These are phyloP conservation scores for Russula lepida DNA, from an alignment of 768 basidiomycete genomes.

Conservation along the genomic window DNA sequence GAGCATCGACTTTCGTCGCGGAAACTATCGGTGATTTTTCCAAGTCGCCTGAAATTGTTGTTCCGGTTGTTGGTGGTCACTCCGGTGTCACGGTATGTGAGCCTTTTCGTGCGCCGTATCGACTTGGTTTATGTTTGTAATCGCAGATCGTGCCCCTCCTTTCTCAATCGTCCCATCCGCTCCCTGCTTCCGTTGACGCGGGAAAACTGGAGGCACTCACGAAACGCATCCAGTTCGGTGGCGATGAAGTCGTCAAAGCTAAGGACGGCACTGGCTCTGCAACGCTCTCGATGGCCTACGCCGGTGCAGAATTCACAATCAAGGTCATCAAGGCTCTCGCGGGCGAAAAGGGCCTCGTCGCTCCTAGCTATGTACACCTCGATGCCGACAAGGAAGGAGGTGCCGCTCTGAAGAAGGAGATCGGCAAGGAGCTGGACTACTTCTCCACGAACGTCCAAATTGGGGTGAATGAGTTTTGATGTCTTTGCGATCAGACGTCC, in stretches of 20 bases:
- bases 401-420: conserved; percentile 66
- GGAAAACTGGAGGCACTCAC: conserved; percentile 51
- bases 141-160: conserved; percentile 83
- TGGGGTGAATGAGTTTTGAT: conserved; percentile 46
- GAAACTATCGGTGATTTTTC: conserved; percentile 61
- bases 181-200: conserved; percentile 48
- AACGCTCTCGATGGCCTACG: conserved; percentile 94
- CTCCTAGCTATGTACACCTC: conserved; percentile 79
- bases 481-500: not conserved
- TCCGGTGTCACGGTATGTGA: conserved; percentile 74
- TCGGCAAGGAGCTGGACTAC: conserved; percentile 70
- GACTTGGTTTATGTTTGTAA: not conserved
- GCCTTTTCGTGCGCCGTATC: not conserved
- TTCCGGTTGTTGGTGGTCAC: conserved; percentile 94
- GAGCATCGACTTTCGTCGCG: conserved; percentile 92
- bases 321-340: conserved; percentile 78
- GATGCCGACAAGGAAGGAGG: conserved; percentile 62
- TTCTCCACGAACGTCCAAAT: conserved; percentile 88
- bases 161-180: conserved; percentile 77
- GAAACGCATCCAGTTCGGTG: conserved; percentile 89
- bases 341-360: conserved; percentile 81
- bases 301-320: conserved; percentile 81
- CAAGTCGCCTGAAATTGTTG: conserved; percentile 52
- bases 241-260: conserved; percentile 97
- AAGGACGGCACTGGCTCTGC: conserved; percentile 92